phyloP scores from a whole-genome alignment of 371 early-diverging fungal species.

The Mucor saturninus region DNA sequence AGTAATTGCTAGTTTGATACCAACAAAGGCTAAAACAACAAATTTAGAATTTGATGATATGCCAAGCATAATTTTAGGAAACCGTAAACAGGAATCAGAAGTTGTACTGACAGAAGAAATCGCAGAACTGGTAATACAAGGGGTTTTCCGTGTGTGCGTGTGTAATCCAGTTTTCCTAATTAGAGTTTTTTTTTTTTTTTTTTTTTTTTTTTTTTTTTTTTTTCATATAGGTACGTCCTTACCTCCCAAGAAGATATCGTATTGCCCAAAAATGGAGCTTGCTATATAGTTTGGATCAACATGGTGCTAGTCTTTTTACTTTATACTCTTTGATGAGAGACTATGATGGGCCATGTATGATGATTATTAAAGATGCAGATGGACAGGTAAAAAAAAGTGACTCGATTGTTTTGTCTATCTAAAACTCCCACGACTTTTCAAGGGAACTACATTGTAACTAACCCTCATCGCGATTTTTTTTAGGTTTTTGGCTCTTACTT shows the following conservation, averaged over 20 bases:
- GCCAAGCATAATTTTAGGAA: constrained; percentile 44
- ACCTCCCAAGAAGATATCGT: constrained; percentile 67
- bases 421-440: constrained; percentile 11
- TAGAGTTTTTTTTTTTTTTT: not conserved
- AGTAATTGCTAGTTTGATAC: constrained; percentile 25
- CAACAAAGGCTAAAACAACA: constrained; percentile 7
- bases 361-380: constrained; percentile 73
- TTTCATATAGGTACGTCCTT: constrained; percentile 40
- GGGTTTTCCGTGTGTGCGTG: no score
- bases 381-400: constrained; percentile 53
- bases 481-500: constrained; percentile 92
- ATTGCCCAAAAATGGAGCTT: constrained; percentile 77
- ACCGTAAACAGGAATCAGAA: constrained; percentile 47
- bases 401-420: not conserved
- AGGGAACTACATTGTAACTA: constrained; percentile 1
- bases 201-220: not conserved
- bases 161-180: not conserved
- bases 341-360: constrained; percentile 69
- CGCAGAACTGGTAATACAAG: constrained; percentile 51
- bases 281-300: constrained; percentile 89
- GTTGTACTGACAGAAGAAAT: constrained; percentile 52
- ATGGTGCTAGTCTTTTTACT: constrained; percentile 87
- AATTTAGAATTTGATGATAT: constrained; percentile 29
- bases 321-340: constrained; percentile 66
- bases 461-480: not conserved